Conservation (phyloP, 257 asterid genomes). For the Euphrasia confusa region DNA sequence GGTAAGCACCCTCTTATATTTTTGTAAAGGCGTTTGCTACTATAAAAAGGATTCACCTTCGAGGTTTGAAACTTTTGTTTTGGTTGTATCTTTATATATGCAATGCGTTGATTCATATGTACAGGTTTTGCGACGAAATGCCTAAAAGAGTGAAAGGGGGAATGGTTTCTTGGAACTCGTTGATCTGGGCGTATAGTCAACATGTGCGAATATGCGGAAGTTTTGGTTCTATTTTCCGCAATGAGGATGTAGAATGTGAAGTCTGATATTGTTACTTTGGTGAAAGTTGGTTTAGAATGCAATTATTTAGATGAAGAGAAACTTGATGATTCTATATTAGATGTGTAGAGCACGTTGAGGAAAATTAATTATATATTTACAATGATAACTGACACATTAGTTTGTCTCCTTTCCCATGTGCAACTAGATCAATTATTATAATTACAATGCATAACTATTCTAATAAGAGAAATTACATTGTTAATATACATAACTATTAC, state of each 20-base stretch:
- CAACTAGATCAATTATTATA: too few species aligned
- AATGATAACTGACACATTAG: too few species aligned
- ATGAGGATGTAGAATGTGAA: constrained; percentile 33
- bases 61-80: constrained; percentile 36
- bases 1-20: constrained; percentile 35
- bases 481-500: too few species aligned
- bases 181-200: constrained; percentile 43
- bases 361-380: not conserved
- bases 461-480: too few species aligned
- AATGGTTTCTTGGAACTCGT: constrained; percentile 50
- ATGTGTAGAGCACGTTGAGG: constrained; percentile 30
- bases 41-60: constrained; percentile 20
- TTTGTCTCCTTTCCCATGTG: too few species aligned
- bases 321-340: constrained; percentile 27
- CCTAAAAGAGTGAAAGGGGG: constrained; percentile 24
- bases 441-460: too few species aligned
- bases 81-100: constrained; percentile 38
- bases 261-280: constrained; percentile 43
- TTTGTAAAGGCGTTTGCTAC: constrained; percentile 31
- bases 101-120: constrained; percentile 45
- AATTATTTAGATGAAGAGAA: constrained; percentile 29
- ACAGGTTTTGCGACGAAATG: constrained; percentile 48
- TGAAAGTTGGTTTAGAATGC: constrained; percentile 42
- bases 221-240: constrained; percentile 32
- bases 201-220: constrained; percentile 29